A percentile compares a stretch with the other conserved stretches of the same genome.
phyloP scores from a whole-genome alignment of 345 rosid species.

The Citrus hindsii region DNA sequence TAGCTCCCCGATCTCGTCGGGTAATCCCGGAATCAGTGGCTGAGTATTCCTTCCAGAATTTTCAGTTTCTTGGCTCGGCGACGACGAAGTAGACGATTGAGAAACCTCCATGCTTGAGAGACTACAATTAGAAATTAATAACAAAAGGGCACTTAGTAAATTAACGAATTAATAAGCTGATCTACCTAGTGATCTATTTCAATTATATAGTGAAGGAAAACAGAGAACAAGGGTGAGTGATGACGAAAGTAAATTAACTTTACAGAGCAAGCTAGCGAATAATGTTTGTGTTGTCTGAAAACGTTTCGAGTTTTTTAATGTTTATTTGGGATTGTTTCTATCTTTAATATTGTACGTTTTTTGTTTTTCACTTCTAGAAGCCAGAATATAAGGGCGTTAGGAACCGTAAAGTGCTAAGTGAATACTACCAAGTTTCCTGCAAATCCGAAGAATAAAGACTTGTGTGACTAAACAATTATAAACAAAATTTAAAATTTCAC shows the following conservation, averaged over 20 bases:
- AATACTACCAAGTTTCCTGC: conserved; percentile 11
- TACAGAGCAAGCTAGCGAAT: conserved; percentile 4
- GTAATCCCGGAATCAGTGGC: conserved; percentile 65
- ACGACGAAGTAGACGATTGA: conserved; percentile 2
- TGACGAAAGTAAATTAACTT: not conserved
- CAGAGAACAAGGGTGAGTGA: not conserved
- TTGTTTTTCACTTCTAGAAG: not conserved
- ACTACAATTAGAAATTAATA: not conserved
- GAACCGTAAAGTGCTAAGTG: conserved; percentile 8
- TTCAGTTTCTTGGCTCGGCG: not conserved
- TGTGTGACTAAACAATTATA: not conserved
- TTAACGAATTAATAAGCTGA: not conserved
- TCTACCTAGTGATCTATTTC: not conserved
- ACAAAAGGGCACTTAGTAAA: not conserved
- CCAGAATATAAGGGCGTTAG: conserved; percentile 14
- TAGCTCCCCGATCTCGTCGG: conserved; percentile 59
- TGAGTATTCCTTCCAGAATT: conserved; percentile 13
- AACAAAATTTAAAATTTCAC: not conserved
- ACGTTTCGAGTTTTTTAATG: conserved; percentile 8
- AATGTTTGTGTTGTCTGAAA: not conserved
- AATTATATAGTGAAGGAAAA: not conserved
- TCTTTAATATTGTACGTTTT: not conserved
- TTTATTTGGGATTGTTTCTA: not conserved
- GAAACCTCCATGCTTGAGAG: conserved; percentile 12
- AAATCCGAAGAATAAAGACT: conserved; percentile 24